These are phyloP conservation scores for Leccinum truebloodii DNA, from an alignment of 768 basidiomycete species.

Conservation along the genomic window DNA sequence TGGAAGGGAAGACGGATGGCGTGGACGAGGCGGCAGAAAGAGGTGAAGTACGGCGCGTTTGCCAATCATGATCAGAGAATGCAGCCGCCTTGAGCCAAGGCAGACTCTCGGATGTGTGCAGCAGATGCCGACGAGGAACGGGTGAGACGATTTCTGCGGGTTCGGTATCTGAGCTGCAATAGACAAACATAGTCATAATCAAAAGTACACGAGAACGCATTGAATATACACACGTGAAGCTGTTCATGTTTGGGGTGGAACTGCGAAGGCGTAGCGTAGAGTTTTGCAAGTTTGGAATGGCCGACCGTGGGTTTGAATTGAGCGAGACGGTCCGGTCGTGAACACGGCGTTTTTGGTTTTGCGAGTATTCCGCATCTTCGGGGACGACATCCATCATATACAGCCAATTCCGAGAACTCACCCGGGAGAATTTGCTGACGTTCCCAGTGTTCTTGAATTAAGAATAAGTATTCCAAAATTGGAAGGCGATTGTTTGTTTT, in stretches of 20 bases:
- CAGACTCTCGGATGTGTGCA: slow-evolving; percentile 59
- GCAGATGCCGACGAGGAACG: slow-evolving; percentile 63
- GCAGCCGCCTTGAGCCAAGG: slow-evolving; percentile 55
- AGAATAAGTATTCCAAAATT: slow-evolving; percentile 2
- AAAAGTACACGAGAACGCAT: neutral
- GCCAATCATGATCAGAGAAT: slow-evolving; percentile 42
- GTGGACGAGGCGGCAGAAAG: slow-evolving; percentile 36
- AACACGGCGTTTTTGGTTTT: neutral
- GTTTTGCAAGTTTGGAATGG: slow-evolving; percentile 2
- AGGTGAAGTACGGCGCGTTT: slow-evolving; percentile 48
- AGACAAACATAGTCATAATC: neutral
- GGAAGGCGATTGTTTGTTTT: slow-evolving; percentile 21
- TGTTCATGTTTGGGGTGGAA: slow-evolving; percentile 16
- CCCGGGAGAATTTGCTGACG: neutral
- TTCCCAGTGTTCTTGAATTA: neutral
- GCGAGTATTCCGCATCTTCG: slow-evolving; percentile 12
- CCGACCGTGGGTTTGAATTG: slow-evolving; percentile 11
- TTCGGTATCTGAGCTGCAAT: slow-evolving; percentile 28
- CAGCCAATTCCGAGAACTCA: neutral
- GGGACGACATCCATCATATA: slow-evolving; percentile 19
- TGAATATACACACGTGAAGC: slow-evolving; percentile 16
- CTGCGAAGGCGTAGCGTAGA: slow-evolving; percentile 20
- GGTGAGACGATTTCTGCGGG: slow-evolving; percentile 58
- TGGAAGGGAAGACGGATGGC: slow-evolving; percentile 26
- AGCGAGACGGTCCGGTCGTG: slow-evolving; percentile 20